phyloP scores from a whole-genome alignment of 129 eudicot species.

The Flaveria trinervia region DNA sequence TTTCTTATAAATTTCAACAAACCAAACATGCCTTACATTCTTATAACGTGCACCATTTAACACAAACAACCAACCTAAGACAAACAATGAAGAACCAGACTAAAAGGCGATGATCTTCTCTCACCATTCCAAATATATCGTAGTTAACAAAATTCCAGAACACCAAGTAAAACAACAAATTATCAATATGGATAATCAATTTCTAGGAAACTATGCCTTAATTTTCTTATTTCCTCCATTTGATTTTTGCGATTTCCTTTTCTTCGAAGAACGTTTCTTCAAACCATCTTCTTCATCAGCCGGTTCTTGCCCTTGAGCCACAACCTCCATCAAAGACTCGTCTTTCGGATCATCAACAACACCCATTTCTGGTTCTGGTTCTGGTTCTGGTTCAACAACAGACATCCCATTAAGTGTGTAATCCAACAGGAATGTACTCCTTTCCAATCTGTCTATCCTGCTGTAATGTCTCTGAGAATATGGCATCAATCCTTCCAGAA shows the following conservation, averaged over 20 bases:
- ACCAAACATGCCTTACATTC: too few species aligned
- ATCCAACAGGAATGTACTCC: slow-evolving; percentile 74
- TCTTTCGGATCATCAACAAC: slow-evolving; percentile 32
- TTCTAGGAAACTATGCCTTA: slow-evolving; percentile 34
- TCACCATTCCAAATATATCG: neutral
- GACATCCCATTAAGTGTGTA: slow-evolving; percentile 85
- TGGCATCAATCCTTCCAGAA: slow-evolving; percentile 85
- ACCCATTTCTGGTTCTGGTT: slow-evolving; percentile 68
- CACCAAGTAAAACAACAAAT: neutral
- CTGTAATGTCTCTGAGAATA: slow-evolving; percentile 89
- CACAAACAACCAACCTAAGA: neutral
- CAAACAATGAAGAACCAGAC: neutral
- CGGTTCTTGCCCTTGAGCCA: slow-evolving; percentile 28
- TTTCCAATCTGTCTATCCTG: slow-evolving; percentile 77
- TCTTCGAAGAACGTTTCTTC: slow-evolving; percentile 37
- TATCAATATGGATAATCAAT: slow-evolving; percentile 6
- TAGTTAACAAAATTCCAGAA: slow-evolving; percentile 38
- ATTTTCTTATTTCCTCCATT: slow-evolving; percentile 42
- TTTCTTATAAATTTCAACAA: too few species aligned
- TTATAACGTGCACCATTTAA: too few species aligned
- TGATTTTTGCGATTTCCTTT: slow-evolving; percentile 47
- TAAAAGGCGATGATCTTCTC: neutral
- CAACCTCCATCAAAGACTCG: slow-evolving; percentile 22
- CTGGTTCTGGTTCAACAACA: slow-evolving; percentile 77
- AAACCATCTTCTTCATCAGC: slow-evolving; percentile 15